A percentile compares a stretch with the other conserved stretches of the same genome.
Evolutionary conservation across 371 early-diverging fungal genomes (phyloP).

Genomic region (Mucor velutinosus): DNA sequence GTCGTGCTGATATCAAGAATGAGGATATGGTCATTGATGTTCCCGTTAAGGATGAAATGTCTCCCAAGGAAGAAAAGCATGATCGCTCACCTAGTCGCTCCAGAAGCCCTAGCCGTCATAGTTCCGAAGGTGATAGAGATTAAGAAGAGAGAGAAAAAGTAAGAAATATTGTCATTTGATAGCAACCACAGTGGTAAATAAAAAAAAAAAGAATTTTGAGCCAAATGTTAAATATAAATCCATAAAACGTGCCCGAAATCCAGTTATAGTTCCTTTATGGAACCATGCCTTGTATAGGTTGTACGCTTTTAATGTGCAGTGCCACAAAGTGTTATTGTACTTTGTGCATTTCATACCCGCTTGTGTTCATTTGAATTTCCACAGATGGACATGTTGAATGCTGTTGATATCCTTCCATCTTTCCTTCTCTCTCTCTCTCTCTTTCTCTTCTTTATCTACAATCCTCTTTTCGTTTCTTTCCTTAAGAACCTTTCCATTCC

Average conservation of each 20-base stretch:
- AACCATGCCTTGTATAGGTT: conserved; percentile 8
- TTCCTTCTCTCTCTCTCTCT: neutral
- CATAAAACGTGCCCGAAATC: conserved; percentile 14
- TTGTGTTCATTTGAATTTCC: conserved; percentile 1
- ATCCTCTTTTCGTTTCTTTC: neutral
- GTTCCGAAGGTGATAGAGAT: conserved; percentile 18
- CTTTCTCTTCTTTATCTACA: neutral
- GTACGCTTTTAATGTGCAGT: conserved; percentile 13
- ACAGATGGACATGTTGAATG: neutral
- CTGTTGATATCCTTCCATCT: neutral
- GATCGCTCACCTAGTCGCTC: conserved; percentile 5
- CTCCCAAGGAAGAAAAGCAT: neutral
- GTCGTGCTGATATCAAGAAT: conserved; percentile 12
- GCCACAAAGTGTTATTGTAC: conserved; percentile 16
- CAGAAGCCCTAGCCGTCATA: conserved; percentile 11
- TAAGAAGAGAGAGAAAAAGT: neutral
- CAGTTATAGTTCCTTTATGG: conserved; percentile 5
- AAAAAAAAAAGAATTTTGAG: neutral
- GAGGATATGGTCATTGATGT: conserved; percentile 18
- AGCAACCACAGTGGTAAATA: neutral
- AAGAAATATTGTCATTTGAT: neutral
- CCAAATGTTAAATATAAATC: conserved; percentile 2
- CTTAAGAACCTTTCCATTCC: conserved; percentile 8
- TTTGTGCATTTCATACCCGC: conserved; percentile 1
- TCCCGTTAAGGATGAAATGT: neutral